Base-by-base conservation (phyloP, 192 early-diverging fungal species). In the Phycomyces nitens region DNA sequence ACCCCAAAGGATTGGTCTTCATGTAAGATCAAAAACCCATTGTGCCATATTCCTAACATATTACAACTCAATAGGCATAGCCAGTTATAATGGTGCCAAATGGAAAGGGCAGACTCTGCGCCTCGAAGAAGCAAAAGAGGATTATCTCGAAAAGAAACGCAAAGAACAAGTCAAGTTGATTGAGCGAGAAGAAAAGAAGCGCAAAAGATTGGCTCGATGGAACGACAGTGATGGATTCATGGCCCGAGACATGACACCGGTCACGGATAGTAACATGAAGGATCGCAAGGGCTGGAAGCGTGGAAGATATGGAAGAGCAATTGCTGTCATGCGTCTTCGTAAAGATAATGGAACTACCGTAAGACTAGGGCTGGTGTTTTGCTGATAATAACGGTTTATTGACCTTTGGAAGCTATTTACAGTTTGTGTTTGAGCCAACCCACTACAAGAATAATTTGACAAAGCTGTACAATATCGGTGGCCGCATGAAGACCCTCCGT, bases 51-150 rank as follows among this genome's bases (percentile, higher is more conserved):
- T n/a, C n/a, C n/a, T n/a, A n/a, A n/a, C n/a, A n/a, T n/a, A 47
- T 20, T 34, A 53, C 16, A 34, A 50, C 34, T 22, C 39, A 40
- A 5, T 64, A 84, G 82, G 83, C 60, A n/a, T 87, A 23, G 77
- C 80, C 18, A 53, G 86, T 18, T 92, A 87, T 62, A 88, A 89
- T 40, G 88, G 89, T 3, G 75, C 92, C 12, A 91, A 89, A 56
- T 94, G 92, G 92, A 94, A 92, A 72, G 92, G 92, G 43, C 78
- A 84, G 23, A 80, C 82, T 26, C 53, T 94, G 58, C 82, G 85
- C 47, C 74, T 94, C 16, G 88, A 93, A 58, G 91, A 90, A n/a
- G 89, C 92, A 12, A 92, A 91, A 68, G 83, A 84, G 52, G 78
- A 84, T 60, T 93, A 84, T 72, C 78, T 78, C 66, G 76, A 77